Evolutionary conservation across 2,329 filamentous ascomycete species (phyloP).

Genomic region (Scedosporium aurantiacum): DNA sequence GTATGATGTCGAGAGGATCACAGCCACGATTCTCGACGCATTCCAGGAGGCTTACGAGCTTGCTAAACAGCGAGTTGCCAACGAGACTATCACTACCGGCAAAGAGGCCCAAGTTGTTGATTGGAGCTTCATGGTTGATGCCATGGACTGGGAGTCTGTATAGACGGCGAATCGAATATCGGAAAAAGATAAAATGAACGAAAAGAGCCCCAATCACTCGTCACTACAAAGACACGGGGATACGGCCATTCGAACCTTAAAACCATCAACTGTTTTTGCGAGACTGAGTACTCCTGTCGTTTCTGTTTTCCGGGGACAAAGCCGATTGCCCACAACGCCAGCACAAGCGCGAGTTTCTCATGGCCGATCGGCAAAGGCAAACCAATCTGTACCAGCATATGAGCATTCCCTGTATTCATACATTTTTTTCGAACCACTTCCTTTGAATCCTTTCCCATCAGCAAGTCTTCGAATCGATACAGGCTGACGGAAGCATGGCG

Average conservation of each 20-base stretch:
- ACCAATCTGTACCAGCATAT: too few species aligned
- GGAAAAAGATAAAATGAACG: background rate
- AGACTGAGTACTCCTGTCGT: too few species aligned
- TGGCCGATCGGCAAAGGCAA: too few species aligned
- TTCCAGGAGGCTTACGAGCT: conserved; percentile 46
- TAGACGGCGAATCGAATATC: background rate
- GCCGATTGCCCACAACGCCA: too few species aligned
- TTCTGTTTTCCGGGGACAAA: too few species aligned
- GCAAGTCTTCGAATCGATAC: background rate
- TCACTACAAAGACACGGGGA: too few species aligned
- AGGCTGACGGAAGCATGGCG: background rate
- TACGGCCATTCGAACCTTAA: too few species aligned
- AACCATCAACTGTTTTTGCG: too few species aligned
- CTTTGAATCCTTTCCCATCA: background rate
- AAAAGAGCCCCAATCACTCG: background rate
- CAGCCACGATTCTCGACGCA: conserved; percentile 44
- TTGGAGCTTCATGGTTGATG: conserved; percentile 48
- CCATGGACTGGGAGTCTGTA: conserved; percentile 43
- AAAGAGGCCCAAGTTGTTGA: conserved; percentile 22
- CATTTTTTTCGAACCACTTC: too few species aligned
- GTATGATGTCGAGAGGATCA: conserved; percentile 51
- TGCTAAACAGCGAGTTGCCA: conserved; percentile 19
- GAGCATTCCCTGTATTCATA: too few species aligned
- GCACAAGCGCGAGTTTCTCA: too few species aligned
- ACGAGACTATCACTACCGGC: conserved; percentile 13